phyloP scores from a whole-genome alignment of 768 basidiomycete species.

The Mycena albidolilacea region DNA sequence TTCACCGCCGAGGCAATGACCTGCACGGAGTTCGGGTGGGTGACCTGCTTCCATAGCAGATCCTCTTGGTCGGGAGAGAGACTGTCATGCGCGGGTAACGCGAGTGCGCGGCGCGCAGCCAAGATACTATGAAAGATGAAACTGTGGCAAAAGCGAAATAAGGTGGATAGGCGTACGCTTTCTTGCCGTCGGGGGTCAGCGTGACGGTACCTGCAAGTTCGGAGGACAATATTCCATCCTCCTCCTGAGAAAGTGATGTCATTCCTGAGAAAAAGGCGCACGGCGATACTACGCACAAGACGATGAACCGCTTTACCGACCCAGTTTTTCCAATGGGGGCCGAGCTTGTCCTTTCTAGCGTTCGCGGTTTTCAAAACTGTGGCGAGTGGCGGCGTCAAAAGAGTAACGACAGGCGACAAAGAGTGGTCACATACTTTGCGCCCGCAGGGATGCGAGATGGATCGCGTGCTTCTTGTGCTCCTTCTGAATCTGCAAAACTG shows the following conservation, averaged over 20 bases:
- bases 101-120: constrained; percentile 51
- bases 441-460: constrained; percentile 61
- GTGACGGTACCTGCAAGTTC: constrained; percentile 54
- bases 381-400: background rate
- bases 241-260: constrained; percentile 50
- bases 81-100: constrained; percentile 42
- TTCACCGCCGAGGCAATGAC: constrained; percentile 7
- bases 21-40: constrained; percentile 35
- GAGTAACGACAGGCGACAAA: background rate
- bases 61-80: constrained; percentile 52
- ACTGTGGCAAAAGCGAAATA: background rate
- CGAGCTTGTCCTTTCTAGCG: constrained; percentile 60
- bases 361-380: constrained; percentile 64
- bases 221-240: constrained; percentile 58
- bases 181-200: constrained; percentile 61
- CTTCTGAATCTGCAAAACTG: constrained; percentile 60
- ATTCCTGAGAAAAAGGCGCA: constrained; percentile 15
- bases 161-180: constrained; percentile 52
- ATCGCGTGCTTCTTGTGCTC: constrained; percentile 62
- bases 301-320: constrained; percentile 61
- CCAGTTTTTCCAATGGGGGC: constrained; percentile 65
- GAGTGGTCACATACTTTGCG: constrained; percentile 54
- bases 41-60: constrained; percentile 56
- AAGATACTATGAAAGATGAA: constrained; percentile 46
- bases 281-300: constrained; percentile 51